Evolutionary conservation across 2,329 filamentous ascomycete genomes (phyloP).

Genomic region (Sporothrix dimorphospora): DNA sequence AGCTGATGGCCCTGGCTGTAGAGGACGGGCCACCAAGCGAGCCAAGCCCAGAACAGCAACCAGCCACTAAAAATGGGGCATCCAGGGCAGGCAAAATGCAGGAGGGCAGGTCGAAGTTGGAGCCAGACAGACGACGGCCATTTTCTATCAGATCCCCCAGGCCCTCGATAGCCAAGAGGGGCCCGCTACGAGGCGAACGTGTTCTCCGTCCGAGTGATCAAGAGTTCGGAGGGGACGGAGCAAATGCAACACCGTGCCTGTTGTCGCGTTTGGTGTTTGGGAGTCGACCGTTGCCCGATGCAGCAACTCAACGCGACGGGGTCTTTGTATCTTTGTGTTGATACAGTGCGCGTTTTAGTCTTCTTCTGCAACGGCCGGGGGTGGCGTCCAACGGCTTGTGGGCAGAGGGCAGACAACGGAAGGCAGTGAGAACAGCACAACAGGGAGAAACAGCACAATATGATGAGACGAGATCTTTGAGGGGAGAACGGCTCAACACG

Average conservation of each 20-base stretch:
- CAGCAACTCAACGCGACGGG: slow-evolving; percentile 25
- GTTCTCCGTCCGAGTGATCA: neutral
- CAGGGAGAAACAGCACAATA: neutral
- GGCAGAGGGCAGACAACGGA: neutral
- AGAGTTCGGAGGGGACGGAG: neutral
- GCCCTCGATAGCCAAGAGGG: slow-evolving; percentile 1
- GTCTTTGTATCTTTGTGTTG: neutral
- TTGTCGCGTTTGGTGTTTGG: neutral
- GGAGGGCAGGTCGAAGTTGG: neutral
- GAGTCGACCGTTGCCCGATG: slow-evolving; percentile 6
- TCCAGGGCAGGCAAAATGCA: neutral
- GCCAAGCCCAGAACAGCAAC: slow-evolving; percentile 18
- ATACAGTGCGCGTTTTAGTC: neutral
- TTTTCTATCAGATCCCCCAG: neutral
- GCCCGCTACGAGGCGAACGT: neutral
- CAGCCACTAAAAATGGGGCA: slow-evolving; percentile 27
- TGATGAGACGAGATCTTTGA: neutral
- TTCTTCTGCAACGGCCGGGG: neutral
- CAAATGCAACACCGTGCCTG: slow-evolving; percentile 1
- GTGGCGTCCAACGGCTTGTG: slow-evolving; percentile 9
- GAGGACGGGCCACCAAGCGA: slow-evolving; percentile 13
- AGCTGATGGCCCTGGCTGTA: neutral
- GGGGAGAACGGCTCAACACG: neutral
- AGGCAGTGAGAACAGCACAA: neutral
- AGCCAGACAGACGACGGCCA: neutral